phyloP scores from a whole-genome alignment of 345 rosid genomes.

The Gossypium stocksii region DNA sequence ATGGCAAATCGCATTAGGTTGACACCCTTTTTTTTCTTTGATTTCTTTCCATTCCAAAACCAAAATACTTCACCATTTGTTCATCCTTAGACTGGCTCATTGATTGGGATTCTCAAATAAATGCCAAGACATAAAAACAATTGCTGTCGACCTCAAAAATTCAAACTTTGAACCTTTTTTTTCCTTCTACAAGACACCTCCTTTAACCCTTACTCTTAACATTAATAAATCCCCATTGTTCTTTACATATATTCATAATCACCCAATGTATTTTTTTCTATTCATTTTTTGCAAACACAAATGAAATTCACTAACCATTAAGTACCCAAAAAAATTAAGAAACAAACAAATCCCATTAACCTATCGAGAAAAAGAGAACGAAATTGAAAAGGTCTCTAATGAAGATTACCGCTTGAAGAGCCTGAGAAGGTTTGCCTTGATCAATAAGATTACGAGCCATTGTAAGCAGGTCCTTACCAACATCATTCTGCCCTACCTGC shows the following conservation, averaged over 20 bases:
- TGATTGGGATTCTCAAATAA: background rate
- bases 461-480: conserved; percentile 44
- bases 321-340: background rate
- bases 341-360: background rate
- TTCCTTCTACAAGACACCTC: too few relatives aligned
- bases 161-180: too few relatives aligned
- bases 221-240: too few relatives aligned
- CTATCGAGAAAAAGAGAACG: background rate
- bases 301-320: background rate
- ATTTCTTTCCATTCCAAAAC: background rate
- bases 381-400: background rate
- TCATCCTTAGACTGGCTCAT: background rate
- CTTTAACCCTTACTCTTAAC: too few relatives aligned
- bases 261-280: too few relatives aligned
- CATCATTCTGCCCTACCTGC: conserved; percentile 20
- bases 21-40: background rate
- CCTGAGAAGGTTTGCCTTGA: conserved; percentile 81
- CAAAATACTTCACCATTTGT: background rate
- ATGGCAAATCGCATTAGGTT: background rate
- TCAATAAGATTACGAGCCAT: conserved; percentile 66
- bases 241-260: too few relatives aligned
- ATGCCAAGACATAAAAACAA: background rate
- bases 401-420: conserved; percentile 74
- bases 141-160: background rate
- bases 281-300: background rate